These are phyloP conservation scores for Suillus cothurnatus DNA, from an alignment of 768 basidiomycete genomes.

Conservation along the genomic window DNA sequence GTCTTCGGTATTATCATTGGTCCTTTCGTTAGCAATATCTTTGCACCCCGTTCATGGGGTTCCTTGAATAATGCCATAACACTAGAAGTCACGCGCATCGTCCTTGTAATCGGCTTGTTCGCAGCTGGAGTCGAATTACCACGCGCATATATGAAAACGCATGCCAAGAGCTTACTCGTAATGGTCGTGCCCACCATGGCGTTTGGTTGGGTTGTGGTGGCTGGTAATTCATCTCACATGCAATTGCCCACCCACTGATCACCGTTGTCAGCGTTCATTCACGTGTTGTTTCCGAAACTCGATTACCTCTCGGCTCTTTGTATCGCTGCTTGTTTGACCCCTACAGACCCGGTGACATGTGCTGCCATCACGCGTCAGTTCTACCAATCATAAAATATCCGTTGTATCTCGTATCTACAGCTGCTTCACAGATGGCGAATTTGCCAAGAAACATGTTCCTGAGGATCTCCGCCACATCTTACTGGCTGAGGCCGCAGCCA, in stretches of 20 bases:
- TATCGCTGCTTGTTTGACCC: constrained; percentile 88
- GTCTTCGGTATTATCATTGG: constrained; percentile 62
- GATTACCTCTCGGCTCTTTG: constrained; percentile 77
- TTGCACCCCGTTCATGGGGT: constrained; percentile 81
- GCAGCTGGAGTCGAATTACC: constrained; percentile 96
- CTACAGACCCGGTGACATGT: constrained; percentile 94
- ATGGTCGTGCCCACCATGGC: constrained; percentile 87
- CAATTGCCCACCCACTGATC: background rate
- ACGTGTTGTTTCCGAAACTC: constrained; percentile 70
- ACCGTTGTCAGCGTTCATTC: constrained; percentile 56
- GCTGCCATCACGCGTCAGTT: constrained; percentile 72
- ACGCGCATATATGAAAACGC: constrained; percentile 75
- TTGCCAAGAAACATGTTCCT: constrained; percentile 70
- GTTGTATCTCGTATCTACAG: background rate
- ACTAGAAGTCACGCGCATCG: constrained; percentile 82
- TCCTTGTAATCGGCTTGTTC: constrained; percentile 91
- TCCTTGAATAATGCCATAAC: constrained; percentile 60
- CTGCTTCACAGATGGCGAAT: constrained; percentile 58
- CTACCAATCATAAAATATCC: background rate
- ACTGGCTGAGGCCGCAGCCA: constrained; percentile 89
- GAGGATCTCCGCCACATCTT: constrained; percentile 77
- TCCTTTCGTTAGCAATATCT: constrained; percentile 68
- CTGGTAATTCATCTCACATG: constrained; percentile 44
- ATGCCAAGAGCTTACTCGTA: constrained; percentile 66
- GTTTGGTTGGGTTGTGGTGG: constrained; percentile 78